These are phyloP conservation scores for Calocera cornea DNA, from an alignment of 768 basidiomycete species.

Conservation along the genomic window DNA sequence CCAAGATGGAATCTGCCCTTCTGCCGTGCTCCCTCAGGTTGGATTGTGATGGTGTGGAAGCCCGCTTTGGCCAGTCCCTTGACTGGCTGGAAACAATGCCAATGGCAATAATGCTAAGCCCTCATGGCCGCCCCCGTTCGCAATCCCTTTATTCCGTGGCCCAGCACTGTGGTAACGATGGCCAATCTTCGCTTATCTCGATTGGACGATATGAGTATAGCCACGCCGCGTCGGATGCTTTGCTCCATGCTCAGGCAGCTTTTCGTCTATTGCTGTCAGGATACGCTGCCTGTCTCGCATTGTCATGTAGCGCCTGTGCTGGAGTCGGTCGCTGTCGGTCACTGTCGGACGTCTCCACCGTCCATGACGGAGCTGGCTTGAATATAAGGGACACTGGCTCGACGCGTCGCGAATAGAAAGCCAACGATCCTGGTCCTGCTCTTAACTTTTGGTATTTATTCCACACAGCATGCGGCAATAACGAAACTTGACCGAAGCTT, in stretches of 20 bases:
- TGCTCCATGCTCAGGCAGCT: not conserved
- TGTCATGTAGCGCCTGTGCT: not conserved
- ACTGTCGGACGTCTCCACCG: not conserved
- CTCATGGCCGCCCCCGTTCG: not conserved
- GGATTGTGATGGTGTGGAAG: not conserved
- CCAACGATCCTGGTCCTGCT: not conserved
- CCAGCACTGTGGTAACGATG: conserved; percentile 2
- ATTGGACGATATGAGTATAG: not conserved
- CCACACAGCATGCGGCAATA: not conserved
- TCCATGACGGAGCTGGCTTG: not conserved
- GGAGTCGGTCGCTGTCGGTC: not conserved
- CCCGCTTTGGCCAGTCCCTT: not conserved
- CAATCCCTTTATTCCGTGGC: not conserved
- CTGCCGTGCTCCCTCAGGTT: not conserved
- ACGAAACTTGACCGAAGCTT: not conserved
- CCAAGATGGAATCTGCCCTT: not conserved
- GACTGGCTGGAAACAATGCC: not conserved
- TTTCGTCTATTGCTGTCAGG: not conserved
- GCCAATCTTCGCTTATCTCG: conserved; percentile 1
- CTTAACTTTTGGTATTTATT: not conserved
- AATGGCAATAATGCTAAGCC: not conserved
- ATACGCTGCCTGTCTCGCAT: not conserved
- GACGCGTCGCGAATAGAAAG: not conserved
- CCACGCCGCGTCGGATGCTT: not conserved
- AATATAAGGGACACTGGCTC: not conserved